Conservation (phyloP, 495 filamentous ascomycete genomes). For the Hypoxylon subgilvum region DNA sequence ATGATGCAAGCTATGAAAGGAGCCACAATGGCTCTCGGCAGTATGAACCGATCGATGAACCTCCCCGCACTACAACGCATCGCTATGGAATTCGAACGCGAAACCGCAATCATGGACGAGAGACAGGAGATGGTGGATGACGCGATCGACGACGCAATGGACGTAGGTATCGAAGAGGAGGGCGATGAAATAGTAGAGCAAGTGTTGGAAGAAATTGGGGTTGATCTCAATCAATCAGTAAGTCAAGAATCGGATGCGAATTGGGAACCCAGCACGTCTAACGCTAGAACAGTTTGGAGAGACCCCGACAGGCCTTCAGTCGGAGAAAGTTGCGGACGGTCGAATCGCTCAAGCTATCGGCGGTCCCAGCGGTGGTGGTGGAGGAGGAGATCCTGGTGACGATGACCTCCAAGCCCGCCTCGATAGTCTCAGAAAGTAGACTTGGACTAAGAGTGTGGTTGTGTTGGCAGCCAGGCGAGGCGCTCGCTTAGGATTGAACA, state of each 20-base stretch:
- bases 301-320: constrained; percentile 73
- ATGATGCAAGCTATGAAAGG: constrained; percentile 99
- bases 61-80: constrained; percentile 93
- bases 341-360: constrained; percentile 80
- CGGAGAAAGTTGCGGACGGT: constrained; percentile 62
- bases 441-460: constrained; percentile 1
- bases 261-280: constrained; percentile 8
- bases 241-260: constrained; percentile 41
- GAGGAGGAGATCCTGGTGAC: constrained; percentile 64
- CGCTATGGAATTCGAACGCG: constrained; percentile 98
- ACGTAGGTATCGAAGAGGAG: constrained; percentile 86
- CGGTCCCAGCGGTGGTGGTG: constrained; percentile 55
- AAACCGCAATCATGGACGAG: constrained; percentile 99
- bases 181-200: constrained; percentile 96
- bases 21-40: constrained; percentile 86
- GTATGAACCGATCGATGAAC: constrained; percentile 98
- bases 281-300: constrained; percentile 68
- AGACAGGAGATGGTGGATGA: constrained; percentile 99
- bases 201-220: constrained; percentile 94
- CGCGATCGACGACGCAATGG: constrained; percentile 97
- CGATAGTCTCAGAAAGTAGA: constrained; percentile 72
- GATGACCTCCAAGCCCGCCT: constrained; percentile 84
- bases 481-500: constrained; percentile 1
- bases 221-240: constrained; percentile 87
- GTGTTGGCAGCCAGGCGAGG: constrained; percentile 10